phyloP scores from a whole-genome alignment of 1,139 yeast genomes.

The Geotrichum aggregatum region DNA sequence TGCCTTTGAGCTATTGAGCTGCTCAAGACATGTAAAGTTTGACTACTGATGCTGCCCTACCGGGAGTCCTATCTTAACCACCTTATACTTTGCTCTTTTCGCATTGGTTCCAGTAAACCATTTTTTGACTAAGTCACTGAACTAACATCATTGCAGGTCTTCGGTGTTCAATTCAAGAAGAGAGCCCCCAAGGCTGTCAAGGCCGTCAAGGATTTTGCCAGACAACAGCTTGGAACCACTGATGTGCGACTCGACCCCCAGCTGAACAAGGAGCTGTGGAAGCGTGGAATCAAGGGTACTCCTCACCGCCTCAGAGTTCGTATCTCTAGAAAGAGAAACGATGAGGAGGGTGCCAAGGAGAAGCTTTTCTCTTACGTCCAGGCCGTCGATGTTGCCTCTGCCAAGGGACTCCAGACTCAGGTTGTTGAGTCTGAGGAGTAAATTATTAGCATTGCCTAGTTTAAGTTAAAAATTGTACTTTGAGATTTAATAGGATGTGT shows the following conservation, averaged over 20 bases:
- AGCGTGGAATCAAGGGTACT: constrained; percentile 99
- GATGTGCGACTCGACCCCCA: constrained; percentile 99
- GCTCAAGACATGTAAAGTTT: background rate
- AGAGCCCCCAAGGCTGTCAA: constrained; percentile 99
- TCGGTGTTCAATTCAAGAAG: constrained; percentile 98
- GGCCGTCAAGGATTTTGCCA: constrained; percentile 98
- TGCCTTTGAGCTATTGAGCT: background rate
- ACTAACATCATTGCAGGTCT: constrained; percentile 52
- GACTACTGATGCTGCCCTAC: too few relatives aligned
- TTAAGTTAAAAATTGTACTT: constrained; percentile 1
- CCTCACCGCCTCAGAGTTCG: constrained; percentile 97
- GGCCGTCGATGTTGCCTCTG: constrained; percentile 89
- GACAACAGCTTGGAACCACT: constrained; percentile 97
- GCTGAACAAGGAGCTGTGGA: constrained; percentile 98
- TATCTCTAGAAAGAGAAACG: constrained; percentile 99
- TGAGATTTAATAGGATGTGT: constrained; percentile 7
- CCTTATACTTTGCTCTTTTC: too few relatives aligned
- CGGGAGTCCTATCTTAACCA: too few relatives aligned
- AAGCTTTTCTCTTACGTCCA: constrained; percentile 97
- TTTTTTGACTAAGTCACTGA: background rate
- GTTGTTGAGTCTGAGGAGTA: constrained; percentile 68
- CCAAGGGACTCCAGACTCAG: constrained; percentile 97
- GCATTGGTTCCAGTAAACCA: background rate
- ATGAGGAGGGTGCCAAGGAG: constrained; percentile 99
- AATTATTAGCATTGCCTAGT: constrained; percentile 1